Evolutionary conservation across 768 basidiomycete genomes (phyloP), one percentile per base, ranked within the genome.

Genomic region (Mrakia hoshinonis): DNA sequence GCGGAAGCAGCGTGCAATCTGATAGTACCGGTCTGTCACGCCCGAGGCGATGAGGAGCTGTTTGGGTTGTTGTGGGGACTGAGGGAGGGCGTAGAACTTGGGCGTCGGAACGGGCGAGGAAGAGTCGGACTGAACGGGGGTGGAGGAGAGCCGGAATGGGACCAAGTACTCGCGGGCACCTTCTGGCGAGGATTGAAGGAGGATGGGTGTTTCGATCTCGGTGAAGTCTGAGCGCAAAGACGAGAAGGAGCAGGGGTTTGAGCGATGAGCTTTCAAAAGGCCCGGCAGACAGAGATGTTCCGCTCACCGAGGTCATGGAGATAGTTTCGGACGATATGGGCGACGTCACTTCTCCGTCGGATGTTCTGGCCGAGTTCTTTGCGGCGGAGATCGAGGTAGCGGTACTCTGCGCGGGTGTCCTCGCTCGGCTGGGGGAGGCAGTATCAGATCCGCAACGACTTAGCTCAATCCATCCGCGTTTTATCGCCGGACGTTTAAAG

Each of bases 61-160:
- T 79, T 96, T 97, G 3, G 92, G 92, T 79, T 95, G 93, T 78
- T 97, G 94, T 3, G 94, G 94, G 0, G 93, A 96, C 80, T 96
- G 94, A 13, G 91, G 87, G 62, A 96, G 84, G 0, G 94, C 91
- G 79, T 92, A 96, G 78, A 95, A 96, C 38, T 47, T 83, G 81
- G 34, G 78, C 49, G 55, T 71, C 12, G 62, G 38, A n/a, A 24
- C 1, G n/a, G 69, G 1, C 13, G 69, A 39, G 49, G n/a, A 9
- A 43, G 36, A n/a, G 4, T 22, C 39, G 70, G 38, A 38, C 46
- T 18, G 20, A 72, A 63, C 29, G 61, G 31, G n/a, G 38, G 74
- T 60, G 61, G 67, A 39, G 29, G 67, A 43, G 0, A 73, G 38
- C 55, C 92, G 88, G 31, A 87, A 85, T 63, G 92, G 92, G 55